These are phyloP conservation scores for Apiotrichum gracile DNA, from an alignment of 1,284 basidiomycete species.

Conservation along the genomic window DNA sequence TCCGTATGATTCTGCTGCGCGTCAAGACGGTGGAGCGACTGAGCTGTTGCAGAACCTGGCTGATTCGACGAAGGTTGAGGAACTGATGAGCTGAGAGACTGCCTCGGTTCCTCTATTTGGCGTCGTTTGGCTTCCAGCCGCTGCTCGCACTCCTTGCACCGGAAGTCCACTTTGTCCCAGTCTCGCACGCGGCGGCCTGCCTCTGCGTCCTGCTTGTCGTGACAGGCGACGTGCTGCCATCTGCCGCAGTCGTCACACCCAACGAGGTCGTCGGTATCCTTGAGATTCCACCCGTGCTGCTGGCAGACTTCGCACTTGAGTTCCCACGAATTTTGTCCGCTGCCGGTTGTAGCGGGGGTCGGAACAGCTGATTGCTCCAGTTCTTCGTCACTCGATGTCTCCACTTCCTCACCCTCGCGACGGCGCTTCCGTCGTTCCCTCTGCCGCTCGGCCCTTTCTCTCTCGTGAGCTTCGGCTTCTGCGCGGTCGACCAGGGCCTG, in stretches of 20 bases:
- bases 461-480: constrained; percentile 36
- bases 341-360: not conserved
- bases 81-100: too few relatives aligned
- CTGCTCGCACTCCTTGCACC: constrained; percentile 35
- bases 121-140: constrained; percentile 25
- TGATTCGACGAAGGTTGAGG: too few relatives aligned
- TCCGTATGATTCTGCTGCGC: too few relatives aligned
- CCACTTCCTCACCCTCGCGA: constrained; percentile 28
- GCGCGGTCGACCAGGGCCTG: constrained; percentile 34
- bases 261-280: constrained; percentile 48
- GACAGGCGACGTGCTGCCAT: constrained; percentile 49
- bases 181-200: constrained; percentile 34
- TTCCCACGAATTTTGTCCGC: constrained; percentile 42
- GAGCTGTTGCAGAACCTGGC: too few relatives aligned
- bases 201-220: constrained; percentile 35
- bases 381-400: constrained; percentile 12
- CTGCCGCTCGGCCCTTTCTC: constrained; percentile 40
- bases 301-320: constrained; percentile 51
- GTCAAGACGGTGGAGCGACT: too few relatives aligned
- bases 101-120: constrained; percentile 5
- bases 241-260: constrained; percentile 52
- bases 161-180: constrained; percentile 47
- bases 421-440: constrained; percentile 37
- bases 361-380: not conserved
- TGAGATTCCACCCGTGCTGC: constrained; percentile 47